A percentile compares a stretch with the other conserved stretches of the same genome.
phyloP scores from a whole-genome alignment of 805 yeast genomes.

The Starmerella gropengiesseri region DNA sequence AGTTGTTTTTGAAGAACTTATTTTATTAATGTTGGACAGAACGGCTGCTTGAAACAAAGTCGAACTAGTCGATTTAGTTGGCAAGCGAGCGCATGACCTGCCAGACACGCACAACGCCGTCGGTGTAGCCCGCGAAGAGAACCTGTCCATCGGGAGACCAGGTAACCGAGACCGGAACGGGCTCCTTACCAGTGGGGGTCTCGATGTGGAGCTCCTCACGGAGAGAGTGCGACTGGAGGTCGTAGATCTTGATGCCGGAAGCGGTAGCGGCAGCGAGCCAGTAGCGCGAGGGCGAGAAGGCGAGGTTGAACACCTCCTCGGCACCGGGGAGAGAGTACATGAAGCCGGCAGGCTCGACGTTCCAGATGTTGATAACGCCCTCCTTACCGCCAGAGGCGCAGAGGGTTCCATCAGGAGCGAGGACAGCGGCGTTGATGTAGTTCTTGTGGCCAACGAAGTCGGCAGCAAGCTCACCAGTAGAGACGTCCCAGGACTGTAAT shows the following conservation, averaged over 20 bases:
- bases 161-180: conserved; percentile 94
- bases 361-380: conserved; percentile 98
- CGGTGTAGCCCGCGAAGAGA: conserved; percentile 99
- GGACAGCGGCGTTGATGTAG: conserved; percentile 91
- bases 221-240: conserved; percentile 95
- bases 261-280: conserved; percentile 99
- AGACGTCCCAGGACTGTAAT: conserved; percentile 83
- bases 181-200: conserved; percentile 75
- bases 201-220: conserved; percentile 89
- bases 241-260: conserved; percentile 94
- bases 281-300: conserved; percentile 99
- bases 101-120: conserved; percentile 99
- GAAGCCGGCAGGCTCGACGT: conserved; percentile 72
- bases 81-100: conserved; percentile 64
- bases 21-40: neutral
- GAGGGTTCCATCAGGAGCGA: conserved; percentile 99
- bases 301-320: conserved; percentile 95
- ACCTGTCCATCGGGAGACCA: conserved; percentile 99
- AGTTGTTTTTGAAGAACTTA: too few species aligned
- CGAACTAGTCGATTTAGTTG: neutral
- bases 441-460: conserved; percentile 99
- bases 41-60: neutral
- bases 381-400: conserved; percentile 99
- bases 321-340: conserved; percentile 90
- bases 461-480: conserved; percentile 74